Base-by-base conservation (phyloP, 2,329 filamentous ascomycete species). In the Phialocephala sp. region DNA sequence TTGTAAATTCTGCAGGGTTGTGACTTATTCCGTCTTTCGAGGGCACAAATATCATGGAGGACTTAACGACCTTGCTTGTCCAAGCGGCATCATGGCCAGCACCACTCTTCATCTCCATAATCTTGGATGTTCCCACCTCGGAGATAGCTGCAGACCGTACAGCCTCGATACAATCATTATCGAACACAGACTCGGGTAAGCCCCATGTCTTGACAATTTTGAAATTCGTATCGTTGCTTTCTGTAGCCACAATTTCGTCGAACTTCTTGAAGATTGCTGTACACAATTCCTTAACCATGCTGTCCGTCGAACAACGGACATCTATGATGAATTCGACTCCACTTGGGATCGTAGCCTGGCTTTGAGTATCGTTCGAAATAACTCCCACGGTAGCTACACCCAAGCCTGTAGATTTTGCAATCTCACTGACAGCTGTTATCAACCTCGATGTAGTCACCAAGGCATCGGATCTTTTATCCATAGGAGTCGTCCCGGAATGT, bases 21-120 rank as follows among this genome's bases (percentile, higher is more conserved):
- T 90, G 87, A 70, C 85, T 87, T 20, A 90, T 77, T 2, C 87
- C 87, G 71, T 87, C 83, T 70, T 81, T 83, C 63, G 85, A 88
- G 1, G 87, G 86, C 14, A 89, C 84, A 70, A 90, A 90, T 36
- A 89, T 86, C 87, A 90, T 90, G 52, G 83, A 83, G 1, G 87
- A 87, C 52, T 69, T 69, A 4, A 70, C 69, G 32, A 70, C 67
- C 15, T 70, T 74, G 27, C 60, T 67, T 2, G 66, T 66, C 67
- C 66, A 71, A 6, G 70, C 70, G 37, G 68, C 67, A 68, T 73
- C 71, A 64, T 73, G 72, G 0, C 72, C 72, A 27, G 72, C 72
- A 18, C 67, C 67, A 22, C 68, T 71, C 59, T 69, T 74, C 68
- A 72, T 72, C 15, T 74, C 69, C 68, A 72, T 72, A 6, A 71